A percentile compares a stretch with the other conserved stretches of the same genome.
Evolutionary conservation across 2,329 filamentous ascomycete species (phyloP).

Genomic region (Monosporascus cannonballus): DNA sequence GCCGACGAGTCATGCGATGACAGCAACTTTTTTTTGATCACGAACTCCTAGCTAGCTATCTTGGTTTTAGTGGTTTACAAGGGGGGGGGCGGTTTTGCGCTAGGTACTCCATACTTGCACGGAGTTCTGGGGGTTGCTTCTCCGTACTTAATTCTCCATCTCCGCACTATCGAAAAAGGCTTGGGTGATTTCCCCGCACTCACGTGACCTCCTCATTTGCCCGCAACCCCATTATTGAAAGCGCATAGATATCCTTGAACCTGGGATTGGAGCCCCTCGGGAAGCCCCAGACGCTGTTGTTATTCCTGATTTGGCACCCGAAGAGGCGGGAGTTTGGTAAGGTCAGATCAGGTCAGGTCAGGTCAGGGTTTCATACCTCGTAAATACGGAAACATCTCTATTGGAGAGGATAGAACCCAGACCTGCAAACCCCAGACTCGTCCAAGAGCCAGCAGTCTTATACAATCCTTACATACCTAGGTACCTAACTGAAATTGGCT

Average conservation of each 20-base stretch:
- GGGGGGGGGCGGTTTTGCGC: neutral
- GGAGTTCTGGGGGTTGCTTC: neutral
- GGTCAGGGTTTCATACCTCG: no score
- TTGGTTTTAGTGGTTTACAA: neutral
- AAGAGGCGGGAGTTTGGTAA: no score
- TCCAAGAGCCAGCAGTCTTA: neutral
- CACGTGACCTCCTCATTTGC: neutral
- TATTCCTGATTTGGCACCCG: no score
- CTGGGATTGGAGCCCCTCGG: neutral
- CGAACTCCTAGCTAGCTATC: no score
- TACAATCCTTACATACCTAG: no score
- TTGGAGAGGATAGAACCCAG: neutral
- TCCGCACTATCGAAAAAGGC: neutral
- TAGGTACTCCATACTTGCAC: neutral
- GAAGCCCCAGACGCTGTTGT: no score
- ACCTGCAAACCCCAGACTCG: neutral
- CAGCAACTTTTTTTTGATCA: no score
- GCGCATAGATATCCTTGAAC: neutral
- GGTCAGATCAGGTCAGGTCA: no score
- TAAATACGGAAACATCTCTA: no score
- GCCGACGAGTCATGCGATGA: no score
- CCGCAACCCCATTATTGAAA: neutral
- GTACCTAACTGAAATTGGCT: no score
- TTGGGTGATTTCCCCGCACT: neutral
- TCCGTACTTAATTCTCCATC: neutral